Evolutionary conservation across 345 rosid genomes (phyloP).

Genomic region (Hypericum perforatum): DNA sequence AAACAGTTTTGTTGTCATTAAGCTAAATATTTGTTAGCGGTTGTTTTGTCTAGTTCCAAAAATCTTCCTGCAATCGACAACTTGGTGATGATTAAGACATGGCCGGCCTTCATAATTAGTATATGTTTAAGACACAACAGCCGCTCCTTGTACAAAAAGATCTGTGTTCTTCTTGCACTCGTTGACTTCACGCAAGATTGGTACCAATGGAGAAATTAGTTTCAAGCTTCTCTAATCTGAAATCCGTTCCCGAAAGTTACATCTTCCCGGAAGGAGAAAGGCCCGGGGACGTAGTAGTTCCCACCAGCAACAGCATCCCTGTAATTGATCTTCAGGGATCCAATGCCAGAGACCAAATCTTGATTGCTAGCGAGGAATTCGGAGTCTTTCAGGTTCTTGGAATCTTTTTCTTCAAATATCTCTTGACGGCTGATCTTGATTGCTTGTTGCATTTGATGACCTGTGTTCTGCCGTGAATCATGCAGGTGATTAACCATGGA

Average conservation of each 20-base stretch:
- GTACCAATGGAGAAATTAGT: constrained; percentile 27
- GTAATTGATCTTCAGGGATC: constrained; percentile 21
- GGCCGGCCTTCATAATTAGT: too few species aligned
- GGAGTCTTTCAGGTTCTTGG: constrained; percentile 29
- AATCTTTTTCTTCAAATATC: neutral
- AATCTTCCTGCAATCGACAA: too few species aligned
- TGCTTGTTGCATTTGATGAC: too few species aligned
- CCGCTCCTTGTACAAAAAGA: too few species aligned
- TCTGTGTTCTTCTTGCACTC: too few species aligned
- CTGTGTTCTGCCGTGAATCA: neutral
- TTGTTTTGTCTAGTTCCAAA: too few species aligned
- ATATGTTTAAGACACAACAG: too few species aligned
- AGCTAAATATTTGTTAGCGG: too few species aligned
- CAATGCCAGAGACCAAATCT: constrained; percentile 13
- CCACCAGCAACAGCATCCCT: constrained; percentile 17
- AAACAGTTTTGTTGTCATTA: too few species aligned
- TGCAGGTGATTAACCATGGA: constrained; percentile 32
- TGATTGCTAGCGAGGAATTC: constrained; percentile 28
- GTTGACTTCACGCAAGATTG: too few species aligned
- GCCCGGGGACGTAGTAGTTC: constrained; percentile 17
- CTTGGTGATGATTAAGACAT: too few species aligned
- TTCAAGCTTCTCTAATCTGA: constrained; percentile 18
- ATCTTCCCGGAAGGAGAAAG: constrained; percentile 22
- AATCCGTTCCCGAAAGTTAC: constrained; percentile 22
- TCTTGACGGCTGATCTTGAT: neutral